Evolutionary conservation across 306 rosid species (phyloP), one percentile per base, ranked within the genome.

Genomic region (Herpetospermum pedunculosum): DNA sequence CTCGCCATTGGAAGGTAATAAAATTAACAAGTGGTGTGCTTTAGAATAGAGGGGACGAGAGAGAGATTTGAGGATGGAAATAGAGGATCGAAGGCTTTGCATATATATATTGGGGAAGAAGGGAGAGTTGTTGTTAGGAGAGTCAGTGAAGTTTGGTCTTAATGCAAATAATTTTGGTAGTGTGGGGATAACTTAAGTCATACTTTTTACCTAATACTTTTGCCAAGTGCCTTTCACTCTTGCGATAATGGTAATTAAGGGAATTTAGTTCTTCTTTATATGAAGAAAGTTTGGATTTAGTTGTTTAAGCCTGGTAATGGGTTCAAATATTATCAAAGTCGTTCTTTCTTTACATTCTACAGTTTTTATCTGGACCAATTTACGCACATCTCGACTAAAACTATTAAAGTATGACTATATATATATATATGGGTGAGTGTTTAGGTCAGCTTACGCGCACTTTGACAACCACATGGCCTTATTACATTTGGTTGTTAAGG

Each of bases 181-280:
- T 68, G 73, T 68, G 73, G 50, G 21, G 74, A 25, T 69, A 46
- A 44, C 74, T 69, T 69, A 28, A 69, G 8, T 3, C 26, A 69
- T 69, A 69, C 74, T 44, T 46, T 69, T 69, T 70, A 70, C 74
- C 58, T 44, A 70, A 70, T 18, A 29, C 57, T 26, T 70, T 28
- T 47, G 25, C 18, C 43, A 47, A 70, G 74, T 70, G 14, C 58
- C 47, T 70, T 70, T 18, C 58, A 70, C 10, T 16, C 19, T 37
- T 26, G 29, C 14, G 34, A 41, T 69, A 26, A 44, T 69, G 57
- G 40, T 28, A 15, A 46, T 69, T 69, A 44, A 16, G 40, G 57
- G 44, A n/a, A 25, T 21, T 67, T 40, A 23, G 30, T 64, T 41
- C 34, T 1, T n/a, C n/a, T 32, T 65, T 23, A 10, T 0, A 65